Evolutionary conservation across 371 early-diverging fungal genomes (phyloP).

Genomic region (Nematocida ironsii): DNA sequence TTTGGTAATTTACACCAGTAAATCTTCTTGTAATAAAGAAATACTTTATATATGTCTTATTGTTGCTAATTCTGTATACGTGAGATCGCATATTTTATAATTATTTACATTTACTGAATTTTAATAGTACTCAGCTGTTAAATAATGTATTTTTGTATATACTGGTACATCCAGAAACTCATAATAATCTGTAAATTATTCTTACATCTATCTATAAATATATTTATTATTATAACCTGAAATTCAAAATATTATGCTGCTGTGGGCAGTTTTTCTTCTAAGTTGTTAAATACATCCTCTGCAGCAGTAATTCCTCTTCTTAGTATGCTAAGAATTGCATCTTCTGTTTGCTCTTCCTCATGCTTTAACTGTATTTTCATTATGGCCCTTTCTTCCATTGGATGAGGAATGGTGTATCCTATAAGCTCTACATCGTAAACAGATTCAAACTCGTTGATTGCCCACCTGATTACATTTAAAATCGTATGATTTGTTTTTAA

Average conservation of each 20-base stretch:
- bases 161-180: too few species aligned
- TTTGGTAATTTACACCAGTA: too few species aligned
- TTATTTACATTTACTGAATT: too few species aligned
- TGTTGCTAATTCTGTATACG: too few species aligned
- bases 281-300: neutral
- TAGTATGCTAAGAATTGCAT: constrained; percentile 35
- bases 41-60: too few species aligned
- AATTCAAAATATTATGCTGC: neutral
- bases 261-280: constrained; percentile 4
- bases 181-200: neutral
- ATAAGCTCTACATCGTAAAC: constrained; percentile 80
- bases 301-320: constrained; percentile 20
- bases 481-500: constrained; percentile 48
- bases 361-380: constrained; percentile 78
- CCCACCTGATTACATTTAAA: constrained; percentile 49
- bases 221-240: neutral
- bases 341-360: constrained; percentile 56
- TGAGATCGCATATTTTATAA: too few species aligned
- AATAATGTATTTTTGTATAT: too few species aligned
- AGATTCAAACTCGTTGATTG: constrained; percentile 25
- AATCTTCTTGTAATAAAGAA: too few species aligned
- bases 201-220: neutral
- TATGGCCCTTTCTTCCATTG: constrained; percentile 85
- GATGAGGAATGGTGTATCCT: constrained; percentile 98
- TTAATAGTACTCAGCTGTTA: too few species aligned